Base-by-base conservation (phyloP, 352 stramenopile genomes). In the Pythium folliculosum region DNA sequence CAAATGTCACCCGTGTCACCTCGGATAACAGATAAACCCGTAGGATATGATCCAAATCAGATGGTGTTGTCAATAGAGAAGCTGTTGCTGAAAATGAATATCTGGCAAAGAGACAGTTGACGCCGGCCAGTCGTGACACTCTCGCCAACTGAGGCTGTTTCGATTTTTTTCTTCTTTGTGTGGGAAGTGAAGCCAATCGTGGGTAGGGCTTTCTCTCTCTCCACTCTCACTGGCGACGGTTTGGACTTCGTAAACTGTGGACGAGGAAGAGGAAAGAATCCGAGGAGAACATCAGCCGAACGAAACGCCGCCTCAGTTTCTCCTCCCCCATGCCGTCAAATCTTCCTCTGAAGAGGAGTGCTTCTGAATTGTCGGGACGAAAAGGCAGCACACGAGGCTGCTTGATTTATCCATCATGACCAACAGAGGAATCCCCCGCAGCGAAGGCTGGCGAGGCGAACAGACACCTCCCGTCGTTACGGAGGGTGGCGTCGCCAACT, bases 91-190 rank as follows among this genome's bases (percentile, higher is more conserved):
- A 52, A 45, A 71, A 43, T 45, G 22, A 37, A 71, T 71, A 57
- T 50, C 32, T 43, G 5, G 19, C 64, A 62, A 64, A 70, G 64
- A 71, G 64, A 62, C 64, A 71, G 64, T 71, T 71, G 57, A 40
- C n/a, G 45, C 32, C 52, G 35, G 40, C 35, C 35, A 21, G 52
- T 45, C 52, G 43, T 53, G 40, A 52, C 55, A 62, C 38, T 43
- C 40, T 23, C 38, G 55, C 55, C 22, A 44, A 19, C n/a, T 9
- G 38, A 38, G 32, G 25, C 17, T 35, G 38, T 44, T 35, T 14
- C 14, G 40, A 54, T 51, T 23, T 54, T 23, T 43, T 45, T 16
- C 17, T 21, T 47, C 40, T 47, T 47, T n/a, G 40, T 47, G 37
- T 21, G 44, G 23, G 14, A 45, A 45, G 56, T 63, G 56, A 63